phyloP scores from a whole-genome alignment of 257 asterid species.

The Buddleja alternifolia region DNA sequence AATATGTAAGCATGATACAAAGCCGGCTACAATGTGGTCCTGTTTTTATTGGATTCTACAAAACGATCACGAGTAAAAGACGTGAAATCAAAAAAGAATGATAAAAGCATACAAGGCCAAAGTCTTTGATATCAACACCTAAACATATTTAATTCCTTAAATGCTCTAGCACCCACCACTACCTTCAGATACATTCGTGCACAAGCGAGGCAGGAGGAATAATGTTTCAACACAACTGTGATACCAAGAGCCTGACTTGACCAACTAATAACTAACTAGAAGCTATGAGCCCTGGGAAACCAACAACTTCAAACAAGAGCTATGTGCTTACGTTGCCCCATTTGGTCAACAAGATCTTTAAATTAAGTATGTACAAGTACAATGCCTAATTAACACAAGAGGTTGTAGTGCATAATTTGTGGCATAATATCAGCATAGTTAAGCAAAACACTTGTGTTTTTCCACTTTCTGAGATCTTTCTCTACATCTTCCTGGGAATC shows the following conservation, averaged over 20 bases:
- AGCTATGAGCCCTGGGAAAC: neutral
- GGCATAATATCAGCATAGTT: constrained; percentile 1
- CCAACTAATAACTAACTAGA: neutral
- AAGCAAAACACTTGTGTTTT: neutral
- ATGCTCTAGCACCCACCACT: neutral
- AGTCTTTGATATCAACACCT: neutral
- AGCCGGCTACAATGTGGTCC: neutral
- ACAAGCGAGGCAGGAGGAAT: neutral
- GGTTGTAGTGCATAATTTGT: neutral
- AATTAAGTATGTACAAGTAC: too few relatives aligned
- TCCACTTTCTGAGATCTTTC: neutral
- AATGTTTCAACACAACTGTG: neutral
- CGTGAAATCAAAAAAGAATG: neutral
- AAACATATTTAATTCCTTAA: too few relatives aligned
- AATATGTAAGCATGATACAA: neutral
- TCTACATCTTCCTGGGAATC: neutral
- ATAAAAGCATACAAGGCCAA: neutral
- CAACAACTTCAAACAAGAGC: neutral
- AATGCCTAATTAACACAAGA: neutral
- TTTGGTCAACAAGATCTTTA: too few relatives aligned
- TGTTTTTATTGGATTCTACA: neutral
- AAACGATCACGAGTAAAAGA: neutral
- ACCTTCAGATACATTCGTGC: neutral
- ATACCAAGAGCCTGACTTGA: neutral
- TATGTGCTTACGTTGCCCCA: too few relatives aligned